Percentiles rank a stretch among this genome's conserved stretches.
These are phyloP conservation scores for Aureobasidium sp. DNA, from an alignment of 2,329 filamentous ascomycete species.

Conservation along the genomic window DNA sequence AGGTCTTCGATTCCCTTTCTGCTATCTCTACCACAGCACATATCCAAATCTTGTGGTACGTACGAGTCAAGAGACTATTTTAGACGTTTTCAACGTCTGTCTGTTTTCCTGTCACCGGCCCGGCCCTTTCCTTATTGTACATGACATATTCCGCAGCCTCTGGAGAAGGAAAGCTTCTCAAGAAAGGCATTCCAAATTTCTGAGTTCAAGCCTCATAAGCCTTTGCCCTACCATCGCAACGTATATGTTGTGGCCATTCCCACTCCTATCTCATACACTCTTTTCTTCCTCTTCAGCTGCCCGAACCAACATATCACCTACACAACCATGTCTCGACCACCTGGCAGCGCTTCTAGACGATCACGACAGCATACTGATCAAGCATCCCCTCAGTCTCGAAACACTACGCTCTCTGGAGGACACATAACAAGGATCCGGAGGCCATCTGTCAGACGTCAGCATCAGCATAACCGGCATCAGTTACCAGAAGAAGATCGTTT, in stretches of 20 bases:
- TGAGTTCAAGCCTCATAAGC: conserved; percentile 13
- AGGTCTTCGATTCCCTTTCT: not conserved
- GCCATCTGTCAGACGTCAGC: not conserved
- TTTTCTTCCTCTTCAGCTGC: not conserved
- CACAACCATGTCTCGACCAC: not conserved
- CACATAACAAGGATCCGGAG: not conserved
- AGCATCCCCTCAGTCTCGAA: not conserved
- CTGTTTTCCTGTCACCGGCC: not conserved
- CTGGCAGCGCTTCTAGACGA: not conserved
- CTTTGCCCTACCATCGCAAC: conserved; percentile 10
- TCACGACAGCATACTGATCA: conserved; percentile 8
- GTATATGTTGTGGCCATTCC: conserved; percentile 5
- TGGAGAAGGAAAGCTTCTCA: not conserved
- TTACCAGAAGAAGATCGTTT: conserved; percentile 6
- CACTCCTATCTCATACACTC: not conserved
- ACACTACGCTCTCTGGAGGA: not conserved
- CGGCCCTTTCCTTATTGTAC: not conserved
- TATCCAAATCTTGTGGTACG: not conserved
- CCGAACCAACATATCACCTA: not conserved
- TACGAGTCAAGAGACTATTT: not conserved
- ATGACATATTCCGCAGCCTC: not conserved
- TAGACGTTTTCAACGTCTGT: not conserved
- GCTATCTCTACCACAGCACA: not conserved
- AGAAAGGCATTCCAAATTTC: not conserved
- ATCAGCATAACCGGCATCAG: conserved; percentile 2